Evolutionary conservation across 148 eudicot genomes (phyloP).

Genomic region (Amaranthus hypochondriacus): DNA sequence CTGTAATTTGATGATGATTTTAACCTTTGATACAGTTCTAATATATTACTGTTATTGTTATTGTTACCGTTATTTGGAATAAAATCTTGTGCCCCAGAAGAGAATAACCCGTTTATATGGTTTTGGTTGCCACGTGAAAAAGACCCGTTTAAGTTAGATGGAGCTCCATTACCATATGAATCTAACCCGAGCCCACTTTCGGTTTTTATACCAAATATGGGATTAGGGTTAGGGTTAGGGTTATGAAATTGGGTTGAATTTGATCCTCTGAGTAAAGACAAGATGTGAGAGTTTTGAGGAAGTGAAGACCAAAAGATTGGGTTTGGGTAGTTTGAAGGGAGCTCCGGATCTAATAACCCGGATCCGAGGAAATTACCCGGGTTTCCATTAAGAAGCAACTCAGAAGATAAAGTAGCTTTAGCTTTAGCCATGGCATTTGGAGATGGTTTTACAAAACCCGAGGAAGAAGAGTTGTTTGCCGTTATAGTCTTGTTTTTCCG

Average conservation of each 20-base stretch:
- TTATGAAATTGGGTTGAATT: slow-evolving; percentile 16
- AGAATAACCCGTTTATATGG: slow-evolving; percentile 29
- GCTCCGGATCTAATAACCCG: slow-evolving; percentile 28
- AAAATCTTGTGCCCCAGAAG: slow-evolving; percentile 32
- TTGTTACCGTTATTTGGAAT: slow-evolving; percentile 29
- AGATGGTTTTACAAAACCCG: slow-evolving; percentile 13
- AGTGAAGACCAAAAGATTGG: slow-evolving; percentile 49
- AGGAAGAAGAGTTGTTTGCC: slow-evolving; percentile 1
- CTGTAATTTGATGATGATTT: slow-evolving; percentile 34
- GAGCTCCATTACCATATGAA: slow-evolving; percentile 31
- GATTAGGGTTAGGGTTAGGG: slow-evolving; percentile 32
- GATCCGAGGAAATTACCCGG: slow-evolving; percentile 21
- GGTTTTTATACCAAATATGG: slow-evolving; percentile 21
- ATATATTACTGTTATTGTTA: neutral
- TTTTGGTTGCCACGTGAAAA: slow-evolving; percentile 32
- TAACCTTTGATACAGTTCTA: slow-evolving; percentile 53
- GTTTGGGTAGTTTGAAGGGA: slow-evolving; percentile 21
- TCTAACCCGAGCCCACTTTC: slow-evolving; percentile 32
- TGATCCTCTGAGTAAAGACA: slow-evolving; percentile 55
- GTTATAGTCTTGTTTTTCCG: slow-evolving; percentile 55
- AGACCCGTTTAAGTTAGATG: slow-evolving; percentile 27
- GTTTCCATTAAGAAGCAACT: slow-evolving; percentile 25
- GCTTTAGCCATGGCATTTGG: slow-evolving; percentile 26
- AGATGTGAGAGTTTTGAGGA: slow-evolving; percentile 40
- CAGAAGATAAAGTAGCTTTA: slow-evolving; percentile 24